Conservation (phyloP, 2,329 filamentous ascomycete species). For the Fusarium brevicatenulatum region DNA sequence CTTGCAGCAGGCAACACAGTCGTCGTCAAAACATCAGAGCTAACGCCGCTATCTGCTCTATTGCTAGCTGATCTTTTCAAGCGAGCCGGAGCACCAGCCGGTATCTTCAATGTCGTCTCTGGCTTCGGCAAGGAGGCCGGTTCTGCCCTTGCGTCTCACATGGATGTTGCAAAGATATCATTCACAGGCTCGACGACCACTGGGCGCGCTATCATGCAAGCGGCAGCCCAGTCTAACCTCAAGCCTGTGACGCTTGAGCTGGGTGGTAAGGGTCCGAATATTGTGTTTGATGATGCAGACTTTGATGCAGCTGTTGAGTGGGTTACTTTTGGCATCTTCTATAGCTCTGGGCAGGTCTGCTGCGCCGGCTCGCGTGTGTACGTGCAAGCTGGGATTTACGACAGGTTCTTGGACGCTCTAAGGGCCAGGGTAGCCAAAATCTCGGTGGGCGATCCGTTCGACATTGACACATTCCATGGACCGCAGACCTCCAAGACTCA, state of each 20-base stretch:
- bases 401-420: not conserved
- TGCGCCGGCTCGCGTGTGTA: not conserved
- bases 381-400: not conserved
- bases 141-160: not conserved
- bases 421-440: rapidly evolving
- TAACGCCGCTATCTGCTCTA: rapidly evolving
- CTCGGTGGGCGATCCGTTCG: not conserved
- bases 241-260: not conserved
- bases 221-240: not conserved
- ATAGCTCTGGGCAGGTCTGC: not conserved
- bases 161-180: not conserved
- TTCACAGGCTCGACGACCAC: not conserved
- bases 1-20: not conserved
- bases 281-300: not conserved
- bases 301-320: not conserved
- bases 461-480: not conserved
- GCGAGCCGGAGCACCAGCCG: not conserved
- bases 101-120: not conserved
- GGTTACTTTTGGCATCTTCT: not conserved
- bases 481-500: not conserved
- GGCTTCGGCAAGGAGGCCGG: not conserved
- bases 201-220: not conserved
- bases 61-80: not conserved
- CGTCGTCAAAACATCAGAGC: not conserved
- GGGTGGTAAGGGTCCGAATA: not conserved